Percentiles rank a stretch among this genome's conserved stretches.
phyloP scores from a whole-genome alignment of 371 early-diverging fungal genomes.

The Lichtheimia hyalospora region DNA sequence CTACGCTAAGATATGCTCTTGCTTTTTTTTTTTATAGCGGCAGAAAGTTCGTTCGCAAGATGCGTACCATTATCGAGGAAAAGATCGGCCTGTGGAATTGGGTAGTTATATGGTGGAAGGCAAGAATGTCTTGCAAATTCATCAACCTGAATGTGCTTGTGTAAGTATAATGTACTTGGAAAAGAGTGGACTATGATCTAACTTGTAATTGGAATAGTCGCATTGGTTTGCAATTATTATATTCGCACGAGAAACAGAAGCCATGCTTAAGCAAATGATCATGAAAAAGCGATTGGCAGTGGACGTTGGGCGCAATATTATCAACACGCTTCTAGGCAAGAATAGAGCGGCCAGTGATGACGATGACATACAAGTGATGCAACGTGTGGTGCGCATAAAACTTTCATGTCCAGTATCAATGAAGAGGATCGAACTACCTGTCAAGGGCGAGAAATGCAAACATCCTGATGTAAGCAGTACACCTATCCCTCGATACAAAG shows the following conservation, averaged over 20 bases:
- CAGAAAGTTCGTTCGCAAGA: conserved; percentile 10
- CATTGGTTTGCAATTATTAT: conserved; percentile 26
- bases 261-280: conserved; percentile 14
- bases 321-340: conserved; percentile 23
- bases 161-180: conserved; percentile 24
- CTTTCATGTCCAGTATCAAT: conserved; percentile 40
- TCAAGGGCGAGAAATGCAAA: conserved; percentile 28
- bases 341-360: conserved; percentile 15
- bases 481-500: background rate
- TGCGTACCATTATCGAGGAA: conserved; percentile 20
- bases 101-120: conserved; percentile 17
- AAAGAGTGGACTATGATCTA: background rate
- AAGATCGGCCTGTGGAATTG: conserved; percentile 36
- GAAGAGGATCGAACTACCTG: conserved; percentile 28
- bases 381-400: conserved; percentile 23
- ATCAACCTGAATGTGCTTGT: conserved; percentile 32
- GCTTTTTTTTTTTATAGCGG: background rate
- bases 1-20: background rate
- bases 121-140: conserved; percentile 19
- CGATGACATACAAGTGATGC: conserved; percentile 37
- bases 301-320: conserved; percentile 11
- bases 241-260: conserved; percentile 21
- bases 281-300: conserved; percentile 1
- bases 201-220: conserved; percentile 16
- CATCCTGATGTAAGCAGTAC: conserved; percentile 19